Evolutionary conservation across 495 filamentous ascomycete genomes (phyloP), one percentile per base, ranked within the genome.

Genomic region (Hyaloscypha bicolor): DNA sequence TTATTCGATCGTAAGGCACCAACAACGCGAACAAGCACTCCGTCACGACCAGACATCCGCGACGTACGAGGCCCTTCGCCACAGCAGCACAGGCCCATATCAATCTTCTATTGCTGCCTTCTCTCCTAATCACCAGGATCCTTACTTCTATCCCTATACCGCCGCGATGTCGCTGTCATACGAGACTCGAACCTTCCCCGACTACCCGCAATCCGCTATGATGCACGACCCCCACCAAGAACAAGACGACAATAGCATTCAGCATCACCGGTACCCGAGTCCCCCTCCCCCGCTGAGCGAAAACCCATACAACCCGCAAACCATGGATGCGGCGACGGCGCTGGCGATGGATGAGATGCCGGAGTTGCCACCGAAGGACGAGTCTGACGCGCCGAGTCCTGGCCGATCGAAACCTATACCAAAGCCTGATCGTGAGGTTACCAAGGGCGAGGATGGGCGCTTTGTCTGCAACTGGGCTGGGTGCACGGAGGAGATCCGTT

Each of bases 391-490:
- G 8, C 57, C 70, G 14, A 62, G 53, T 68, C 69, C 73, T 11
- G 66, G 68, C 14, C 78, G 84, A 63, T 75, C 76, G 63, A 82
- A 82, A 65, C 75, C 81, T 9, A 78, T 85, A 4, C 76, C 78
- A 19, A 86, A 84, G 56, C 84, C 84, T 0, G 75, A 80, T 51
- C 78, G 83, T 1, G 72, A 79, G 37, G 76, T 80, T 0, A 79
- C 76, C 5, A 85, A 81, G 77, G 92, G 93, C 73, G 61, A 76
- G 2, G 80, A 91, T n/a, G 88, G 88, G 12, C 86, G 90, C 69
- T 92, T 88, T 66, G 81, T 84, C 37, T 97, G 93, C 77, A 83
- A 84, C 22, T 87, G 86, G 65, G 76, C 79, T 3, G 65, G 66
- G 12, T 73, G 71, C 37, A 71, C 59, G 8, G 71, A 73, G 33